These are phyloP conservation scores for Monosporascus sp. DNA, from an alignment of 2,329 filamentous ascomycete species.

Conservation along the genomic window DNA sequence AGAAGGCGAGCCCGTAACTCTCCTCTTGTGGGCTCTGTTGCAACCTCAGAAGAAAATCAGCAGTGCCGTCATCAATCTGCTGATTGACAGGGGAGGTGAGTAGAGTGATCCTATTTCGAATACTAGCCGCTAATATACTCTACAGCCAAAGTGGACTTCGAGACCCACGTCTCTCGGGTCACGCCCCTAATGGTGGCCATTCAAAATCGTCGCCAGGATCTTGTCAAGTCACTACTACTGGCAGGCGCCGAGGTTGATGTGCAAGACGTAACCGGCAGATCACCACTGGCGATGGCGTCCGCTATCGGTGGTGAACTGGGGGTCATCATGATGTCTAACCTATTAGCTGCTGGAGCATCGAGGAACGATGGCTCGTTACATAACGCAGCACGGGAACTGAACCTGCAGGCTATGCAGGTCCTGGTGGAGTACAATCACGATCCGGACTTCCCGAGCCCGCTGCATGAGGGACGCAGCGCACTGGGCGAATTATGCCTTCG, in stretches of 20 bases:
- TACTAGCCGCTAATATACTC: constrained; percentile 6
- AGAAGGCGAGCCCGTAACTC: constrained; percentile 49
- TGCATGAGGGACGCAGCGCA: constrained; percentile 58
- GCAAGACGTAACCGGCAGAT: constrained; percentile 51
- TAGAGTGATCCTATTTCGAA: neutral
- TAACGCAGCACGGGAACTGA: constrained; percentile 56
- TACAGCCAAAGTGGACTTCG: constrained; percentile 51
- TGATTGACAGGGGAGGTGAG: constrained; percentile 42
- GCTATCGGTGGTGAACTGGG: constrained; percentile 47
- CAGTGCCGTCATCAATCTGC: constrained; percentile 49
- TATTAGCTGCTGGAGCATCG: constrained; percentile 51
- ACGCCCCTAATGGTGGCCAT: constrained; percentile 59
- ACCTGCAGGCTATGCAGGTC: constrained; percentile 49
- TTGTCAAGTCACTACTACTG: constrained; percentile 51
- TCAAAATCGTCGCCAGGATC: constrained; percentile 47
- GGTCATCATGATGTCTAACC: constrained; percentile 47
- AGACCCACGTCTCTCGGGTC: constrained; percentile 44
- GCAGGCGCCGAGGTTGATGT: constrained; percentile 56
- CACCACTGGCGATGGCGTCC: constrained; percentile 56
- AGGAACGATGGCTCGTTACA: constrained; percentile 63
- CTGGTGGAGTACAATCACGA: constrained; percentile 57
- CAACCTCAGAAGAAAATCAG: constrained; percentile 60
- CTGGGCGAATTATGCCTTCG: constrained; percentile 59
- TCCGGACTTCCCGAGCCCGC: constrained; percentile 57
- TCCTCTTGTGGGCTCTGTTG: constrained; percentile 56